Conservation (phyloP, 2,329 filamentous ascomycete species). For the Hyphodiscus sp. region DNA sequence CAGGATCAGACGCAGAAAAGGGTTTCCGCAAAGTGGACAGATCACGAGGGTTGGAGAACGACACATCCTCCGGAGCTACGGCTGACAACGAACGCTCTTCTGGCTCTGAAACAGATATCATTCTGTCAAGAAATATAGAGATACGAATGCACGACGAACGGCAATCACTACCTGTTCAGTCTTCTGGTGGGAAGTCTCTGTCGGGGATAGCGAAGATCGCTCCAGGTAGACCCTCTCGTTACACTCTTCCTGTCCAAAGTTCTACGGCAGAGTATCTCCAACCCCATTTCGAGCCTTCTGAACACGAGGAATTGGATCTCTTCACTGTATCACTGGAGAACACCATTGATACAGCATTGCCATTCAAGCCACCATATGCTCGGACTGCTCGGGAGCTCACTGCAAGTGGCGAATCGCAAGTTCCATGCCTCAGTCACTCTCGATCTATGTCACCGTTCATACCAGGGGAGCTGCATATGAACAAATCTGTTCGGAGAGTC, state of each 20-base stretch:
- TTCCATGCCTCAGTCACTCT: slow-evolving; percentile 2
- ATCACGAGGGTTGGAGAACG: slow-evolving; percentile 7
- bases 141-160: slow-evolving; percentile 1
- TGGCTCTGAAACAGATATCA: slow-evolving; percentile 25
- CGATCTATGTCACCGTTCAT: slow-evolving; percentile 29
- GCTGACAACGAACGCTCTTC: slow-evolving; percentile 28
- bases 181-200: background rate
- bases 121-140: slow-evolving; percentile 17
- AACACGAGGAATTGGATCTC: slow-evolving; percentile 15
- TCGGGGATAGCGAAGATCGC: background rate
- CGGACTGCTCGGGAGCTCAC: background rate
- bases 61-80: slow-evolving; percentile 19
- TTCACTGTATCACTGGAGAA: slow-evolving; percentile 13
- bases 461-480: slow-evolving; percentile 32
- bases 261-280: slow-evolving; percentile 20
- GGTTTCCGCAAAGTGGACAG: slow-evolving; percentile 1
- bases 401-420: slow-evolving; percentile 1
- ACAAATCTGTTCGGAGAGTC: slow-evolving; percentile 31
- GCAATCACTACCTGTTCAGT: slow-evolving; percentile 1
- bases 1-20: slow-evolving; percentile 11
- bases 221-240: slow-evolving; percentile 4
- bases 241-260: slow-evolving; percentile 8
- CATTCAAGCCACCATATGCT: background rate
- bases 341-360: background rate
- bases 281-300: slow-evolving; percentile 13